A percentile compares a stretch with the other conserved stretches of the same genome.
phyloP scores from a whole-genome alignment of 1,139 yeast genomes.

The Debaryomycetaceae sp. region DNA sequence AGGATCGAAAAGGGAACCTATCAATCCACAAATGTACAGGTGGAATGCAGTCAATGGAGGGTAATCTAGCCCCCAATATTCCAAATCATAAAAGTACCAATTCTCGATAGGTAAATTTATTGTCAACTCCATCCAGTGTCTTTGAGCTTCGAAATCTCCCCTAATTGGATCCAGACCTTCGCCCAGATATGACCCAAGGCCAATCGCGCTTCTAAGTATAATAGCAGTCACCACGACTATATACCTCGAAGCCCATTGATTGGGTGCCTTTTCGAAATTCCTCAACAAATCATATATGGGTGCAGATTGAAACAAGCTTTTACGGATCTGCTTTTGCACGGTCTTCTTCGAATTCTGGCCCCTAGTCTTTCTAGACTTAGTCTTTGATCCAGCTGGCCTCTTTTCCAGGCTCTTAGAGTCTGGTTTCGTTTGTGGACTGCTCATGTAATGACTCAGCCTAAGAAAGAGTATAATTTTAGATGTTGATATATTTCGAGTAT shows the following conservation, averaged over 20 bases:
- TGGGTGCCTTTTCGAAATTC: constrained; percentile 56
- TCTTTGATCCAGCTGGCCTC: neutral
- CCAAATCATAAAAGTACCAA: constrained; percentile 89
- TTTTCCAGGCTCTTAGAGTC: neutral
- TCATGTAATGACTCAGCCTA: neutral
- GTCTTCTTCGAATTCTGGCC: constrained; percentile 1
- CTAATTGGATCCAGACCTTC: constrained; percentile 64
- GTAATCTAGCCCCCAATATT: constrained; percentile 96
- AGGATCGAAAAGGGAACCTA: constrained; percentile 62
- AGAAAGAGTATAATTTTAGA: neutral
- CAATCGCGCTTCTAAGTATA: constrained; percentile 78
- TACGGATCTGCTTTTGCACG: constrained; percentile 5
- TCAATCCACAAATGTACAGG: constrained; percentile 71
- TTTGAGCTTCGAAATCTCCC: constrained; percentile 97
- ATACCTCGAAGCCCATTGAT: constrained; percentile 88
- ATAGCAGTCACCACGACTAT: constrained; percentile 72
- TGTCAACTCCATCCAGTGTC: constrained; percentile 97
- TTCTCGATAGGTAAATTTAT: constrained; percentile 63
- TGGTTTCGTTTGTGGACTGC: neutral
- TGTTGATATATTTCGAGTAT: neutral
- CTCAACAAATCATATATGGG: constrained; percentile 41
- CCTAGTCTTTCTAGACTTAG: constrained; percentile 1
- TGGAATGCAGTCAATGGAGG: constrained; percentile 97
- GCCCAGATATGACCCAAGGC: constrained; percentile 87
- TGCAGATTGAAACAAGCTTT: constrained; percentile 22